Evolutionary conservation across 805 yeast species (phyloP).

Genomic region (Saturnispora saitoi): DNA sequence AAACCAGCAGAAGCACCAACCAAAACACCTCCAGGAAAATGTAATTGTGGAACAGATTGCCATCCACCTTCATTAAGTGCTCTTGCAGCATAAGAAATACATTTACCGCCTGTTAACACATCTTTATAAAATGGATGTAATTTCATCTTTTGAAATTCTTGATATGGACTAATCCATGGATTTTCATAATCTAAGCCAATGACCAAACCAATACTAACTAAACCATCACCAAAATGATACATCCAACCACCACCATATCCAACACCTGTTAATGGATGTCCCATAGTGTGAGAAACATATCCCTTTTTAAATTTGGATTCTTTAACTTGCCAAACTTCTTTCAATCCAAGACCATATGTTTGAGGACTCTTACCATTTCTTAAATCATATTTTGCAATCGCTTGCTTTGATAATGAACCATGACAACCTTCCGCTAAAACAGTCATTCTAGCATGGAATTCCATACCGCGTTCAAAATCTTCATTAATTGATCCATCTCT

Average conservation of each 20-base stretch:
- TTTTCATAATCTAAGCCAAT: constrained; percentile 90
- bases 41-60: constrained; percentile 83
- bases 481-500: constrained; percentile 51
- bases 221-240: constrained; percentile 92
- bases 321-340: constrained; percentile 94
- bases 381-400: constrained; percentile 57
- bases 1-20: constrained; percentile 97
- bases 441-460: constrained; percentile 82
- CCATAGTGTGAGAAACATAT: constrained; percentile 77
- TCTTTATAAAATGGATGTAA: constrained; percentile 76
- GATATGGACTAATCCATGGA: constrained; percentile 93
- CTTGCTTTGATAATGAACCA: constrained; percentile 81
- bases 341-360: constrained; percentile 92
- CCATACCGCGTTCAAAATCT: constrained; percentile 93
- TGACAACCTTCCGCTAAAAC: constrained; percentile 98
- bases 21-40: constrained; percentile 93
- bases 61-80: constrained; percentile 96
- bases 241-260: constrained; percentile 96
- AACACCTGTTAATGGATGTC: constrained; percentile 67
- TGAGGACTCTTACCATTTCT: constrained; percentile 63
- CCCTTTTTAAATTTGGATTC: constrained; percentile 79
- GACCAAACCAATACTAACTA: constrained; percentile 90
- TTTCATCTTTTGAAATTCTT: constrained; percentile 92
- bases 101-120: constrained; percentile 79
- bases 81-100: constrained; percentile 90